Conservation (phyloP, 2,329 filamentous ascomycete species). For the Hypoxylon sp. region DNA sequence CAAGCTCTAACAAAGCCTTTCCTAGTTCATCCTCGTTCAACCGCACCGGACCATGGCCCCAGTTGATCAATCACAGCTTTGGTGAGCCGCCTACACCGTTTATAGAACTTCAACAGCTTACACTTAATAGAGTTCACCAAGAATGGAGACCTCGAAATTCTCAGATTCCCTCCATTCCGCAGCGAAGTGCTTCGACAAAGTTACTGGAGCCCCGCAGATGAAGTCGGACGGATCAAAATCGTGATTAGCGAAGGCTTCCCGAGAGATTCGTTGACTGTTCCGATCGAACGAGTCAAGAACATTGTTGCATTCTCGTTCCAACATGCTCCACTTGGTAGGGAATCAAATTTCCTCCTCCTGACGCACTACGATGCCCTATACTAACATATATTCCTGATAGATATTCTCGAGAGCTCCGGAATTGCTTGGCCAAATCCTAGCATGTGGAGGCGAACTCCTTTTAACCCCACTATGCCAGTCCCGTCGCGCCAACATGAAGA, state of each 20-base stretch:
- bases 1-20: conserved; percentile 9
- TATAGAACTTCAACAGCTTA: conserved; percentile 45
- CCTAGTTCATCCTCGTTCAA: conserved; percentile 70
- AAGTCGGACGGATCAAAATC: conserved; percentile 81
- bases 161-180: conserved; percentile 81
- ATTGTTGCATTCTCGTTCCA: conserved; percentile 86
- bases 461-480: conserved; percentile 59
- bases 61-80: conserved; percentile 63
- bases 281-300: conserved; percentile 79
- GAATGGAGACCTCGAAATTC: conserved; percentile 70
- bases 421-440: conserved; percentile 85
- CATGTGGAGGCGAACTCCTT: conserved; percentile 73
- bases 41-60: conserved; percentile 66
- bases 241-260: conserved; percentile 81
- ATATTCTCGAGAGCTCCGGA: conserved; percentile 77
- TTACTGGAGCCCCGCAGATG: conserved; percentile 79
- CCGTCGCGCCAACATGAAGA: conserved; percentile 62
- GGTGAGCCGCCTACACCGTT: conserved; percentile 52
- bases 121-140: conserved; percentile 63
- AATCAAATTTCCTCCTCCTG: neutral
- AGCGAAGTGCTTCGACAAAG: conserved; percentile 76
- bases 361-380: conserved; percentile 19
- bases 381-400: conserved; percentile 59
- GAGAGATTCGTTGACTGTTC: conserved; percentile 64
- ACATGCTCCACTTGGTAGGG: conserved; percentile 81